Evolutionary conservation across 129 eudicot species (phyloP).

Genomic region (Lactuca sativa): DNA sequence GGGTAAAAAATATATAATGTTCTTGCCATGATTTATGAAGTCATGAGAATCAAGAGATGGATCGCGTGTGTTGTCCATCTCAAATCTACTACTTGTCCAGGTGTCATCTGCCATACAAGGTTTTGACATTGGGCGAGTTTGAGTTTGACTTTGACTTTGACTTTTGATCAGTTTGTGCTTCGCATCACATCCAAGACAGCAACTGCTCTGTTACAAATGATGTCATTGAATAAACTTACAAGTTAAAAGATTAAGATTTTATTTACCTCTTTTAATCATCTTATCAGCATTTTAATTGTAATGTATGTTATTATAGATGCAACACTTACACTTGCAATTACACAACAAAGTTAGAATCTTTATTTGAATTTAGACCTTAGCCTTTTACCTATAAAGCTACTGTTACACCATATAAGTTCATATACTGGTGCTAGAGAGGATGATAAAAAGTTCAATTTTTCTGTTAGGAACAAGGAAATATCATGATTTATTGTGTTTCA

Average conservation of each 20-base stretch:
- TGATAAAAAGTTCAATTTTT: background rate
- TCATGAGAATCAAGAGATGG: conserved; percentile 45
- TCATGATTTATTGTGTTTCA: background rate
- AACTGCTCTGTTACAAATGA: conserved; percentile 88
- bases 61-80: conserved; percentile 48
- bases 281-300: no score
- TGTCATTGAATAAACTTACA: background rate
- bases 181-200: conserved; percentile 73
- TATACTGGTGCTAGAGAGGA: background rate
- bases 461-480: background rate
- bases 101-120: conserved; percentile 37
- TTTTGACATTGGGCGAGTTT: conserved; percentile 14
- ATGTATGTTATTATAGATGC: no score
- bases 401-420: background rate
- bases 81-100: conserved; percentile 55
- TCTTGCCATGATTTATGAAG: conserved; percentile 77
- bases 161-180: conserved; percentile 45
- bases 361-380: no score
- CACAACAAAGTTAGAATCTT: no score
- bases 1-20: background rate
- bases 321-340: no score
- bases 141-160: conserved; percentile 19
- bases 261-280: background rate
- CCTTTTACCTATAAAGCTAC: background rate
- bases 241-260: no score